These are phyloP conservation scores for Penicillium janthinellum DNA, from an alignment of 2,329 filamentous ascomycete genomes.

Conservation along the genomic window DNA sequence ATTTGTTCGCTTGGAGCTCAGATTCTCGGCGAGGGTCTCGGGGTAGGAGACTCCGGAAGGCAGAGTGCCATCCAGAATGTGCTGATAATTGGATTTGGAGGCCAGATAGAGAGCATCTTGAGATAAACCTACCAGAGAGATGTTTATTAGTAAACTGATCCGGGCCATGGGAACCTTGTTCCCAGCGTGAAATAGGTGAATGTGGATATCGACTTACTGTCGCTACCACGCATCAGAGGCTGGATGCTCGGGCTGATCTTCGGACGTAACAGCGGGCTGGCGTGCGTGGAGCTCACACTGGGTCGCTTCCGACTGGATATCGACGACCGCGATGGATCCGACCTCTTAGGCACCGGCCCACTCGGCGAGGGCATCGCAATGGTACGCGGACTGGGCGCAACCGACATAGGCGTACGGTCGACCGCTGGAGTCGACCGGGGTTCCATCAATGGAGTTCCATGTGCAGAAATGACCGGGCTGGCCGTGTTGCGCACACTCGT, in stretches of 20 bases:
- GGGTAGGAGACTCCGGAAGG: conserved; percentile 90
- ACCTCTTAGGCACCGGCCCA: conserved; percentile 42
- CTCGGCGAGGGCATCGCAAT: conserved; percentile 56
- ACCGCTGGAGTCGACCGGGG: conserved; percentile 37
- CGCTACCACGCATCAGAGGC: conserved; percentile 74
- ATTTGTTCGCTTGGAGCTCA: conserved; percentile 94
- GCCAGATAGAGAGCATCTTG: conserved; percentile 75
- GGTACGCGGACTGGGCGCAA: conserved; percentile 57
- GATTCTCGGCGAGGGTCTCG: conserved; percentile 84
- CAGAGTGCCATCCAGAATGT: conserved; percentile 89
- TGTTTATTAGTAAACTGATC: conserved; percentile 13
- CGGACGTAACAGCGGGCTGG: conserved; percentile 82
- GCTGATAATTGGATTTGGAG: conserved; percentile 97
- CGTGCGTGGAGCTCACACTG: conserved; percentile 71
- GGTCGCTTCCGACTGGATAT: conserved; percentile 62
- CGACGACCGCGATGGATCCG: conserved; percentile 52
- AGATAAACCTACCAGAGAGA: conserved; percentile 43
- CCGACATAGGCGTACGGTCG: conserved; percentile 35
- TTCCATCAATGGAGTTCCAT: conserved; percentile 57
- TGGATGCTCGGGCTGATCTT: conserved; percentile 95
- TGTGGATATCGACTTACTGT: conserved; percentile 50
- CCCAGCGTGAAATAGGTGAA: background rate
- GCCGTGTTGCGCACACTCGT: conserved; percentile 45
- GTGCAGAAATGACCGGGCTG: conserved; percentile 64
- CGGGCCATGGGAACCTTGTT: no score